phyloP scores from a whole-genome alignment of 352 stramenopile species.

The Phytophthora syringae region DNA sequence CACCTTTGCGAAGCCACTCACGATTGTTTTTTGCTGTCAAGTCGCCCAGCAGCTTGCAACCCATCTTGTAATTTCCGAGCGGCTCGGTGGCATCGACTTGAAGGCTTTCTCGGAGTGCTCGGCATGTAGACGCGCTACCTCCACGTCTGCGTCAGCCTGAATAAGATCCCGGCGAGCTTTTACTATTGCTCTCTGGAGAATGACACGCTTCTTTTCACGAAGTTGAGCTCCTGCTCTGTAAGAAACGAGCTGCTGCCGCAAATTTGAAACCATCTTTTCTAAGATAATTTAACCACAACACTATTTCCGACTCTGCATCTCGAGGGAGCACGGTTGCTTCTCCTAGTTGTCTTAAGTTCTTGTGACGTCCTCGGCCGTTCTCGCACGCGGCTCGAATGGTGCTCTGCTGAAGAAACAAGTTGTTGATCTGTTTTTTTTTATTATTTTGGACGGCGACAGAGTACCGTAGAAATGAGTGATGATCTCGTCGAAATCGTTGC shows the following conservation, averaged over 20 bases:
- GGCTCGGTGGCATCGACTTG: neutral
- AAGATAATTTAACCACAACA: neutral
- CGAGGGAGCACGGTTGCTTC: neutral
- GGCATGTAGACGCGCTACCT: neutral
- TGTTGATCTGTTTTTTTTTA: neutral
- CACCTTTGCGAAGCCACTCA: neutral
- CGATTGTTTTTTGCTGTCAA: neutral
- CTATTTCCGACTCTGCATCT: neutral
- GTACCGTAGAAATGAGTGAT: no score
- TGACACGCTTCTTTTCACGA: neutral
- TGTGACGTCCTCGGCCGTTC: neutral
- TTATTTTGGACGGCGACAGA: no score
- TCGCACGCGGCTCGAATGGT: neutral
- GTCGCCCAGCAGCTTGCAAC: neutral
- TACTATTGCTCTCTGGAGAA: neutral
- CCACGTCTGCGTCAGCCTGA: neutral
- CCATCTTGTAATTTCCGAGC: neutral
- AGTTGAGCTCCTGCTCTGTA: neutral
- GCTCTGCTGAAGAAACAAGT: neutral
- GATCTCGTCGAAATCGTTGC: no score
- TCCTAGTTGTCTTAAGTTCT: neutral
- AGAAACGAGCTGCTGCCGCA: neutral
- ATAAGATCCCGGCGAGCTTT: neutral
- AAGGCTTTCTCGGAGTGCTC: neutral
- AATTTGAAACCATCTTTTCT: neutral